Percentiles rank a stretch among this genome's conserved stretches.
Conservation (phyloP, 163 green algal species). For the Scenedesmus sp. region DNA sequence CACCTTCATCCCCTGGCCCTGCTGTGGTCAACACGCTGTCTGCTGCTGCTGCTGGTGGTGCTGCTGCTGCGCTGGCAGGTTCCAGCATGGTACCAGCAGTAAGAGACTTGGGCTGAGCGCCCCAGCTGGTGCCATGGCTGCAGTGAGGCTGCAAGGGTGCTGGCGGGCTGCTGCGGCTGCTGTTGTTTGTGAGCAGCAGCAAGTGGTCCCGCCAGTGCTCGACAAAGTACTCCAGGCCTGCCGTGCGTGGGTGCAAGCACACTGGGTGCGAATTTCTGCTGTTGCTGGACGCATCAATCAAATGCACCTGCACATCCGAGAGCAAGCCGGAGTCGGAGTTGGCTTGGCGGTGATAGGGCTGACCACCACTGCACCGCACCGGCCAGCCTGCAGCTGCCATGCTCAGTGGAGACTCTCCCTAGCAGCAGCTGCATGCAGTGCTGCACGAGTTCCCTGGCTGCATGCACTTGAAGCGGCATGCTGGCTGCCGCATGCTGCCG, state of each 20-base stretch:
- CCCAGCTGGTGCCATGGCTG: background rate
- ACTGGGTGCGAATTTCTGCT: background rate
- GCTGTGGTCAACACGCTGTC: background rate
- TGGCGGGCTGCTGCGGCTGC: background rate
- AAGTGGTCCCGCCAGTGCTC: conserved; percentile 70
- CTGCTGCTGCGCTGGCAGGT: conserved; percentile 5
- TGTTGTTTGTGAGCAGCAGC: conserved; percentile 68
- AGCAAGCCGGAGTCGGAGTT: background rate
- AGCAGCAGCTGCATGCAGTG: background rate
- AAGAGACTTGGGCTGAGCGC: background rate
- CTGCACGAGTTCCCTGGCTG: background rate
- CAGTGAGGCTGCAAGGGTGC: background rate
- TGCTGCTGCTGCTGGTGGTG: conserved; percentile 17
- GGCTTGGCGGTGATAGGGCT: background rate
- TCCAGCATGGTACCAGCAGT: background rate
- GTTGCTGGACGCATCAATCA: conserved; percentile 49
- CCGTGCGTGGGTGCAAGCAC: conserved; percentile 38
- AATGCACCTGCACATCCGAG: conserved; percentile 53
- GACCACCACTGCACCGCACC: background rate
- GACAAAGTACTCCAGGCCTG: conserved; percentile 84
- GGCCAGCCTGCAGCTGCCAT: background rate
- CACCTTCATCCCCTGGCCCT: background rate
- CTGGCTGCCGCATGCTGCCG: background rate
- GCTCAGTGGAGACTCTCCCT: background rate
- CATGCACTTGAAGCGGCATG: background rate